Conservation (phyloP, 139 green algal genomes). For the Picochlorum sp. region DNA sequence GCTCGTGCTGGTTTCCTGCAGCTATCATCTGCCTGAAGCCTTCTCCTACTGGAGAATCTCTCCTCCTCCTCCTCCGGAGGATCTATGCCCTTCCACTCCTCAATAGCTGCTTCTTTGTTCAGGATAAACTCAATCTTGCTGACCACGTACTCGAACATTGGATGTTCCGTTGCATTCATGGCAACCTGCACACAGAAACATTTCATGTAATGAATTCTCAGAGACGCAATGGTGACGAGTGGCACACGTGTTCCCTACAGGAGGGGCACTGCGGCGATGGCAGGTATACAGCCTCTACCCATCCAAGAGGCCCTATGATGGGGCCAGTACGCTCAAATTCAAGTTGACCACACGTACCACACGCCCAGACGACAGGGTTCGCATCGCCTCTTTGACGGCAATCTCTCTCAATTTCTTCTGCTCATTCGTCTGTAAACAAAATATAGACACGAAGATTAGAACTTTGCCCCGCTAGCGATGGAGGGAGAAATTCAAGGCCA, state of each 20-base stretch:
- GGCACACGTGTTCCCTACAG: too few species aligned
- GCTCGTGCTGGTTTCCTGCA: neutral
- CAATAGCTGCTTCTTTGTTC: neutral
- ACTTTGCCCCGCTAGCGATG: too few species aligned
- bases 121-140: conserved; percentile 1
- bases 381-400: neutral
- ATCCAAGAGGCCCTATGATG: neutral
- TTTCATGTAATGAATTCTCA: too few species aligned
- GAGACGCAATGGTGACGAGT: too few species aligned
- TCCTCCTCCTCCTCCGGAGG: neutral
- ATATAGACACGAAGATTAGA: neutral
- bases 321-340: too few species aligned
- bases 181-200: neutral
- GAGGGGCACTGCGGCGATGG: too few species aligned
- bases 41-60: neutral
- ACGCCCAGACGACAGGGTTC: neutral
- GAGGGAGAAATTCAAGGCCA: too few species aligned
- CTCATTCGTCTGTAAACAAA: neutral
- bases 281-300: neutral
- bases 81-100: neutral
- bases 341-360: neutral
- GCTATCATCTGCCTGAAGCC: neutral
- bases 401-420: conserved; percentile 3
- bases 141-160: neutral
- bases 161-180: neutral